phyloP scores from a whole-genome alignment of 2,329 filamentous ascomycete species.

The Trichoderma semiorbis region DNA sequence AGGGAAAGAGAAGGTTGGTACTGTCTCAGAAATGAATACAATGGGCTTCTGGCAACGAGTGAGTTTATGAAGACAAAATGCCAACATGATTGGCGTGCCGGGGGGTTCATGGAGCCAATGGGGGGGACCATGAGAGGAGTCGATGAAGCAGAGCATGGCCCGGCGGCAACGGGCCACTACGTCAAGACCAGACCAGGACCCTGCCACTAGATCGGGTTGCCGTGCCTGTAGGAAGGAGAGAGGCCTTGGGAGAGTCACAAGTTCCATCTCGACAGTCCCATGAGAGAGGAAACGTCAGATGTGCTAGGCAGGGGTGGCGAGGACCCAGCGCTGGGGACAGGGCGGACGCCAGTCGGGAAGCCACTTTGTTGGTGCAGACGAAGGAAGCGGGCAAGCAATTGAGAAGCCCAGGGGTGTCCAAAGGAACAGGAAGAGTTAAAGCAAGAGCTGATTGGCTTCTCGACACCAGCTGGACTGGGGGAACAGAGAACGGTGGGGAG shows the following conservation, averaged over 20 bases:
- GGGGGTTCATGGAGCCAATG: conserved; percentile 33
- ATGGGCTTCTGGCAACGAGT: conserved; percentile 25
- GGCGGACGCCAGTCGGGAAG: conserved; percentile 30
- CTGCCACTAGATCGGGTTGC: conserved; percentile 21
- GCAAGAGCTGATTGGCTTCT: conserved; percentile 19
- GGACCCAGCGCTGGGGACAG: conserved; percentile 27
- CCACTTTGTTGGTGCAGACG: conserved; percentile 24
- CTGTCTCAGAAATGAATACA: conserved; percentile 30
- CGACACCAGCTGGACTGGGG: conserved; percentile 13
- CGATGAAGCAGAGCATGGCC: conserved; percentile 32
- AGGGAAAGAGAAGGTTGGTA: conserved; percentile 18
- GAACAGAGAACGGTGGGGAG: conserved; percentile 22
- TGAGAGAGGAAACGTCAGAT: conserved; percentile 29
- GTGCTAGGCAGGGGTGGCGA: conserved; percentile 20
- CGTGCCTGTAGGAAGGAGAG: conserved; percentile 13
- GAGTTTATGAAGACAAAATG: conserved; percentile 29
- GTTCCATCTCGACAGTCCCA: conserved; percentile 16
- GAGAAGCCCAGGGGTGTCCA: conserved; percentile 22
- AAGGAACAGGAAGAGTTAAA: conserved; percentile 24
- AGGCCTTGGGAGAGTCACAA: conserved; percentile 12
- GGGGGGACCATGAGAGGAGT: conserved; percentile 30
- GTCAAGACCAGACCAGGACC: conserved; percentile 26
- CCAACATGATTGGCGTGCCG: conserved; percentile 35
- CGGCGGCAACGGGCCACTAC: conserved; percentile 32
- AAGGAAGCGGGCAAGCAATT: conserved; percentile 6